Evolutionary conservation across 345 rosid species (phyloP).

Genomic region (Nasturtium officinale): DNA sequence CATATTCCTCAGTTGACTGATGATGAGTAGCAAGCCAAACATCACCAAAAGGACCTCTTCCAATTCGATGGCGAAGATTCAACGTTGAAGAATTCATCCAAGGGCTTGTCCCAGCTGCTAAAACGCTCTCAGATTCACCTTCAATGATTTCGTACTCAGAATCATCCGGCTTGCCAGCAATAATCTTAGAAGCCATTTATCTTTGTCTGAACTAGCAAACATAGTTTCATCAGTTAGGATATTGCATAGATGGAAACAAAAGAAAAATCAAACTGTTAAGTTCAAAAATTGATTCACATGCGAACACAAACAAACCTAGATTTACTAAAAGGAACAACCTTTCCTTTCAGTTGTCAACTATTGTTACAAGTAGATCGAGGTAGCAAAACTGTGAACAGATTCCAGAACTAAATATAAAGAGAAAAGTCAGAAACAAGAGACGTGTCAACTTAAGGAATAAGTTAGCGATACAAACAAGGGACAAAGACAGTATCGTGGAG

Average conservation of each 20-base stretch:
- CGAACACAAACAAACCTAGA: constrained; percentile 1
- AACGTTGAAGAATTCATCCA: constrained; percentile 73
- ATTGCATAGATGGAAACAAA: background rate
- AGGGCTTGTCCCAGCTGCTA: constrained; percentile 51
- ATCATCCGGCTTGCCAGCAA: constrained; percentile 47
- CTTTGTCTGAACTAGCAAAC: constrained; percentile 18
- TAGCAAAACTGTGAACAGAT: constrained; percentile 2
- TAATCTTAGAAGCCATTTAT: constrained; percentile 67
- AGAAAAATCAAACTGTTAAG: background rate
- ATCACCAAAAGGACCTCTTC: constrained; percentile 95
- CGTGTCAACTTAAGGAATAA: constrained; percentile 27
- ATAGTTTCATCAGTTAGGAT: background rate
- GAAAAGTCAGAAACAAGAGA: constrained; percentile 29
- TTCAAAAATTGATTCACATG: background rate
- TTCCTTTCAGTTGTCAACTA: constrained; percentile 7
- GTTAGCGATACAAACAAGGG: constrained; percentile 36
- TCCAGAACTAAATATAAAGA: constrained; percentile 16
- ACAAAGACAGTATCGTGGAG: constrained; percentile 40
- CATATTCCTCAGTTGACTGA: constrained; percentile 60
- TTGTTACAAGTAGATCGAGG: background rate
- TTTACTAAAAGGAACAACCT: background rate
- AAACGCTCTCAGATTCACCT: constrained; percentile 59
- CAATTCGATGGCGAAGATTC: constrained; percentile 86
- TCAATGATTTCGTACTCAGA: constrained; percentile 75
- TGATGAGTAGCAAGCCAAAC: constrained; percentile 92